Evolutionary conservation across 805 yeast species (phyloP).

Genomic region (Lachancea kluyveri): DNA sequence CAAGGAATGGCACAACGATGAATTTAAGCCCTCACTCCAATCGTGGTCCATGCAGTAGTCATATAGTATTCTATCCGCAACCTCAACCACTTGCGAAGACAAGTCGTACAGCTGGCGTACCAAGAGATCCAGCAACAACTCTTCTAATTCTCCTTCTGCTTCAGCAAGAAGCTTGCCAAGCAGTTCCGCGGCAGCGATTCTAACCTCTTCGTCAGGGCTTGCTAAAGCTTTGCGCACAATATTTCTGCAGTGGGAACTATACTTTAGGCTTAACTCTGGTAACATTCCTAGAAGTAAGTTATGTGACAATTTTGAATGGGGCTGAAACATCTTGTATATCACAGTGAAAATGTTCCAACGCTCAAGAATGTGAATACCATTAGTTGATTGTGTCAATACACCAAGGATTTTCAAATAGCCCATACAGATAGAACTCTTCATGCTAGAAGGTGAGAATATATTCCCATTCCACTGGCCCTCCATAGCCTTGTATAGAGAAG

Average conservation of each 20-base stretch:
- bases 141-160: slow-evolving; percentile 5
- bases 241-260: slow-evolving; percentile 61
- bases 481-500: slow-evolving; percentile 52
- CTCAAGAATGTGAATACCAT: slow-evolving; percentile 65
- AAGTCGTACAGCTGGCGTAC: slow-evolving; percentile 68
- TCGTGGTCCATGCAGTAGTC: slow-evolving; percentile 44
- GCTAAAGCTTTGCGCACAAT: slow-evolving; percentile 60
- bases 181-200: slow-evolving; percentile 50
- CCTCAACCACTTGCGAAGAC: slow-evolving; percentile 45
- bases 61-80: slow-evolving; percentile 51
- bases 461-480: slow-evolving; percentile 48
- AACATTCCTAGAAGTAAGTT: slow-evolving; percentile 53
- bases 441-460: slow-evolving; percentile 52
- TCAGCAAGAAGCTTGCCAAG: slow-evolving; percentile 32
- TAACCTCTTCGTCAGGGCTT: slow-evolving; percentile 44
- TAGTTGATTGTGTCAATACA: slow-evolving; percentile 48
- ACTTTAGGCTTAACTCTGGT: slow-evolving; percentile 52
- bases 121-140: slow-evolving; percentile 38
- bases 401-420: slow-evolving; percentile 77
- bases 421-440: slow-evolving; percentile 57
- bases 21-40: slow-evolving; percentile 16
- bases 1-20: slow-evolving; percentile 24
- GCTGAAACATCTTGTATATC: slow-evolving; percentile 62
- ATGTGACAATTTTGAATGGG: slow-evolving; percentile 42
- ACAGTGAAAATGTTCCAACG: slow-evolving; percentile 84